Conservation (phyloP, 768 basidiomycete species). For the Lepiota subincarnata region DNA sequence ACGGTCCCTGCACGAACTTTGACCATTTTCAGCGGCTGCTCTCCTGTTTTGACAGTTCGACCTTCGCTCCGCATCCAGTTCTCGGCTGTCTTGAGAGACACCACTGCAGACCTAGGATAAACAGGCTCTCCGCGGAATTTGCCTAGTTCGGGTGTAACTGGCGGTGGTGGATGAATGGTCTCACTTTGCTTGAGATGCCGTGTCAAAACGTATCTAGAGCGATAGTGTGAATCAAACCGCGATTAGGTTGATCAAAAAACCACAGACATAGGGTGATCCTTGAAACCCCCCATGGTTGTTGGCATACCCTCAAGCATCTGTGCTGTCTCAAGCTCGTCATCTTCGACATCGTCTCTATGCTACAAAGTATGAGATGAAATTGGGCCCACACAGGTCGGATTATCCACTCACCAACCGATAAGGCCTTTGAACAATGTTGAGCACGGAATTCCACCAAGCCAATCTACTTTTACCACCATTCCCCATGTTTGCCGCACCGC, state of each 20-base stretch:
- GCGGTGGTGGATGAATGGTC: conserved; percentile 70
- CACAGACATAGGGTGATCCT: conserved; percentile 86
- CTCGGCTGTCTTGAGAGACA: conserved; percentile 86
- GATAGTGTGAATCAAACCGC: not conserved
- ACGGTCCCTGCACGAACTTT: conserved; percentile 84
- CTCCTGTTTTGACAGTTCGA: conserved; percentile 61
- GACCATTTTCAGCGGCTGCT: conserved; percentile 86
- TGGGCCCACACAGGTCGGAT: conserved; percentile 12
- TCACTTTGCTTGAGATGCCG: conserved; percentile 89
- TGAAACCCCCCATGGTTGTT: conserved; percentile 84
- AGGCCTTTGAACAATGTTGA: conserved; percentile 60
- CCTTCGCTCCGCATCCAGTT: conserved; percentile 91
- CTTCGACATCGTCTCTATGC: conserved; percentile 92
- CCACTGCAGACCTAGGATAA: conserved; percentile 78
- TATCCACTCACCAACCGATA: conserved; percentile 71
- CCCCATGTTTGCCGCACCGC: conserved; percentile 31
- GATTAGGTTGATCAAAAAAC: not conserved
- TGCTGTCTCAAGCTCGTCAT: conserved; percentile 75
- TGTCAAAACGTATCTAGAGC: conserved; percentile 56
- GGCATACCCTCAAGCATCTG: conserved; percentile 93
- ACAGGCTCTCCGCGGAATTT: conserved; percentile 93
- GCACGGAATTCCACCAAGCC: conserved; percentile 83
- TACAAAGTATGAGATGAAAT: conserved; percentile 27
- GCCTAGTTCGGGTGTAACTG: conserved; percentile 67
- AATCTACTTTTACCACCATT: conserved; percentile 57